Conservation (phyloP, 768 basidiomycete genomes). For the Phaeotremella fagi region DNA sequence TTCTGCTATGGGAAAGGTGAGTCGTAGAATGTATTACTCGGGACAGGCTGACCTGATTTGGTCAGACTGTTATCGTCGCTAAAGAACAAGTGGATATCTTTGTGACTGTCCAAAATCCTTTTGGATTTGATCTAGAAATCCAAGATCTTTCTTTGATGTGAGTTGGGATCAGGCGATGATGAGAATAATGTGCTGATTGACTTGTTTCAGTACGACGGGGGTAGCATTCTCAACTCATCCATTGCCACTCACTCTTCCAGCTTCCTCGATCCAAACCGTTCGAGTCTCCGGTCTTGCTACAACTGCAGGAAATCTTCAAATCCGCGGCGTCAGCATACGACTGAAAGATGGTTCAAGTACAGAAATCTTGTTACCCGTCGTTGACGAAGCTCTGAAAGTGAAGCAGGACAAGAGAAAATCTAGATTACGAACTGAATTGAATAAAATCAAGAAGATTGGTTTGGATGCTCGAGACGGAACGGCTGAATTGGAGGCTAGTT, state of each 20-base stretch:
- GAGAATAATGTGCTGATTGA: neutral
- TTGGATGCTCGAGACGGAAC: constrained; percentile 57
- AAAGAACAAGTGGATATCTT: constrained; percentile 77
- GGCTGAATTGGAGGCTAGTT: constrained; percentile 31
- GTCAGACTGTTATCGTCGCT: constrained; percentile 65
- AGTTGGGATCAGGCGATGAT: constrained; percentile 15
- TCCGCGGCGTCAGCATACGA: constrained; percentile 76
- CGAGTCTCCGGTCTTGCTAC: constrained; percentile 64
- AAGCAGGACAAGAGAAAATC: constrained; percentile 53
- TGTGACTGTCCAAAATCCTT: constrained; percentile 83
- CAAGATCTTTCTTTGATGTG: constrained; percentile 77
- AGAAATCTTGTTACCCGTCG: constrained; percentile 70
- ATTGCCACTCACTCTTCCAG: constrained; percentile 63
- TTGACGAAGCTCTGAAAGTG: constrained; percentile 68
- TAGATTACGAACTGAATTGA: constrained; percentile 61
- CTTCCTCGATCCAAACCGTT: constrained; percentile 68
- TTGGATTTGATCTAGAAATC: constrained; percentile 84
- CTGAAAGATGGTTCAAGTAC: constrained; percentile 65
- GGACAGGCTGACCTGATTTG: constrained; percentile 48
- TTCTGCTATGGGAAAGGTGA: constrained; percentile 58
- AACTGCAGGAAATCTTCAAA: constrained; percentile 60
- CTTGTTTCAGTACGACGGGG: constrained; percentile 66
- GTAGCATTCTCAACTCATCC: constrained; percentile 65
- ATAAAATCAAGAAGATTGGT: constrained; percentile 68
- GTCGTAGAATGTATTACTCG: constrained; percentile 10